Evolutionary conservation across 2,329 filamentous ascomycete species (phyloP), one percentile per base, ranked within the genome.

Genomic region (Talaromyces amestolkiae): DNA sequence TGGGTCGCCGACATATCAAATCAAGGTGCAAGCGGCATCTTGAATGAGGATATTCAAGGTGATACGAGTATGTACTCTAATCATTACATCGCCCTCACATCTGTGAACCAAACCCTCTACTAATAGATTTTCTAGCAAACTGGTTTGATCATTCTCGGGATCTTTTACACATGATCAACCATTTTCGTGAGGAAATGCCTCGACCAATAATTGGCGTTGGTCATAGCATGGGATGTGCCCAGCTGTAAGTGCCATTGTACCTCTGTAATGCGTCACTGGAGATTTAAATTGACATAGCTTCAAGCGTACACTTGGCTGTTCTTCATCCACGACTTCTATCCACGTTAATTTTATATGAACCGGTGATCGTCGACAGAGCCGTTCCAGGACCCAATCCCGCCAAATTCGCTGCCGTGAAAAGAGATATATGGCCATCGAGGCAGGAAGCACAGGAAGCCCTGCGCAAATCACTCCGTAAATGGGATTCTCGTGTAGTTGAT

Each of bases 61-160:
- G 89, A 95, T 73, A 91, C 95, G 9, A 56, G 69, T 70, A 68
- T 22, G 65, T 17, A 11, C 66, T n/a, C 24, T 9, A 41, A 4
- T 3, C 17, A 2, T 11, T 22, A 22, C 41, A 9, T 7, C 6
- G 22, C 9, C 7, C n/a, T 22, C 1, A 17, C 24, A 51, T 19
- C 17, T 37, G 10, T 0, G 22, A 35, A 22, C n/a, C 31, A 6
- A 47, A 45, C 37, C 22, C 15, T 58, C 58, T 19, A 24, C 35
- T 35, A 49, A 58, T 37, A 49, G 43, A 5, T 58, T 63, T 22
- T 10, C 10, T 65, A 76, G 91, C 91, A 43, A 85, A 84, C 68
- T 96, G 92, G 91, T 82, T 86, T 68, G 92, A 96, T 77, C 87
- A 93, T 76, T 80, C 90, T 58, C 87, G 92, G 56, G 92, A 96